Percentiles rank a stretch among this genome's conserved stretches.
Conservation (phyloP, 768 basidiomycete genomes). For the Dentipellis sp. region DNA sequence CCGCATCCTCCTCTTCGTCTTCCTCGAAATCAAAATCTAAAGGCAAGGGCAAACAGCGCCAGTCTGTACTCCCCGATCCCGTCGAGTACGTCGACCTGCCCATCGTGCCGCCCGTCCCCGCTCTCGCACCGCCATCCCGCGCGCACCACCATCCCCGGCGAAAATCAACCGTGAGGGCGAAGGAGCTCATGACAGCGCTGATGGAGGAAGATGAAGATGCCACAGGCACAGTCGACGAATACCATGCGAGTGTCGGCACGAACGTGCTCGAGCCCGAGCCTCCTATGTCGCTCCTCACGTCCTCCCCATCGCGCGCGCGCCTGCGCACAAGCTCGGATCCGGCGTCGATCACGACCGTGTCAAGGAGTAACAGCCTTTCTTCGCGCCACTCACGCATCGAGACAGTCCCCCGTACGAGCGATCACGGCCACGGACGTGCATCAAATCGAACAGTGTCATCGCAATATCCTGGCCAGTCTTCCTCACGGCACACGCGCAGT, state of each 20-base stretch:
- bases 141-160: constrained; percentile 9
- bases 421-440: background rate
- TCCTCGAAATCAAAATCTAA: constrained; percentile 8
- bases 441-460: too few species aligned
- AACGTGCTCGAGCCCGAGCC: background rate
- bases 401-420: background rate
- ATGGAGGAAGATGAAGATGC: constrained; percentile 31
- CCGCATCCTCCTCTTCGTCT: constrained; percentile 4
- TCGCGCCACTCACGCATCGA: background rate
- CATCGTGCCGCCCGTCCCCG: constrained; percentile 2
- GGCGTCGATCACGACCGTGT: background rate
- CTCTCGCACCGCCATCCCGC: constrained; percentile 4
- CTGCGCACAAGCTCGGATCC: constrained; percentile 16
- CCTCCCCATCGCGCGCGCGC: constrained; percentile 1
- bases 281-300: background rate
- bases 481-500: background rate
- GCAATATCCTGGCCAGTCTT: background rate
- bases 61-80: background rate
- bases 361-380: background rate
- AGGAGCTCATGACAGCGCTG: constrained; percentile 27
- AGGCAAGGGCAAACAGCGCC: background rate
- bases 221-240: constrained; percentile 15
- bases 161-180: constrained; percentile 13
- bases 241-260: constrained; percentile 12
- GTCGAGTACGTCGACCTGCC: background rate